Evolutionary conservation across 2,329 filamentous ascomycete species (phyloP).

Genomic region (Talaromyces rugulosus): DNA sequence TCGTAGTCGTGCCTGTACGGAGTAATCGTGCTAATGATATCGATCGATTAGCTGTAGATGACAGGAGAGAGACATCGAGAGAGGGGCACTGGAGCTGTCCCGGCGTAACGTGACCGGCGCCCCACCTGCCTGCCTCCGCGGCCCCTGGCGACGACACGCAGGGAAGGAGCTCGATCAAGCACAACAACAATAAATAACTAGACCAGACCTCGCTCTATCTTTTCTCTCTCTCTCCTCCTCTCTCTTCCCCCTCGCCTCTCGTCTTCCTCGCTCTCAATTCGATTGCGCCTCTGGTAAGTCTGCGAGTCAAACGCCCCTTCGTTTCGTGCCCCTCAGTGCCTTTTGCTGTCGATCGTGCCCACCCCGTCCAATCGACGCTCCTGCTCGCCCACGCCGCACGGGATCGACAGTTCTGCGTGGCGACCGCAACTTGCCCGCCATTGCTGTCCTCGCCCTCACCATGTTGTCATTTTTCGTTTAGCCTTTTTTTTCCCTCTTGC

Average conservation of each 20-base stretch:
- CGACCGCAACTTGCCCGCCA: not conserved
- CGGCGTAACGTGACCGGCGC: constrained; percentile 3
- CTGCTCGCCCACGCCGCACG: constrained; percentile 2
- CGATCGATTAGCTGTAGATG: not conserved
- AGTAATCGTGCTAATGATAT: not conserved
- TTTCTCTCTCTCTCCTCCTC: not conserved
- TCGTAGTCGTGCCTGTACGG: too few species aligned
- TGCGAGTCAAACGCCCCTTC: not conserved
- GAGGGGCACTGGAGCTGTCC: not conserved
- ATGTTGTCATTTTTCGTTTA: constrained; percentile 3
- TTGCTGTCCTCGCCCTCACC: not conserved
- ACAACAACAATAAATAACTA: not conserved
- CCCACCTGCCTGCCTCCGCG: not conserved
- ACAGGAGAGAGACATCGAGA: too few species aligned
- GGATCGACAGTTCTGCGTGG: constrained; percentile 7
- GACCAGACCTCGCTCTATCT: constrained; percentile 13
- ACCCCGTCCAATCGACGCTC: not conserved
- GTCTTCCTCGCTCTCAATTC: not conserved
- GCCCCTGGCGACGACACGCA: not conserved
- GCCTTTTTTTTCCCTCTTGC: not conserved
- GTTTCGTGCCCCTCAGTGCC: constrained; percentile 3
- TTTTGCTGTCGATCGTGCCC: not conserved
- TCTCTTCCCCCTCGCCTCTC: constrained; percentile 1
- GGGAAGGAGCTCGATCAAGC: not conserved
- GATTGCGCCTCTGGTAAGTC: not conserved